Conservation (phyloP, 1,139 yeast genomes). For the Sugiyamaella pinicola region DNA sequence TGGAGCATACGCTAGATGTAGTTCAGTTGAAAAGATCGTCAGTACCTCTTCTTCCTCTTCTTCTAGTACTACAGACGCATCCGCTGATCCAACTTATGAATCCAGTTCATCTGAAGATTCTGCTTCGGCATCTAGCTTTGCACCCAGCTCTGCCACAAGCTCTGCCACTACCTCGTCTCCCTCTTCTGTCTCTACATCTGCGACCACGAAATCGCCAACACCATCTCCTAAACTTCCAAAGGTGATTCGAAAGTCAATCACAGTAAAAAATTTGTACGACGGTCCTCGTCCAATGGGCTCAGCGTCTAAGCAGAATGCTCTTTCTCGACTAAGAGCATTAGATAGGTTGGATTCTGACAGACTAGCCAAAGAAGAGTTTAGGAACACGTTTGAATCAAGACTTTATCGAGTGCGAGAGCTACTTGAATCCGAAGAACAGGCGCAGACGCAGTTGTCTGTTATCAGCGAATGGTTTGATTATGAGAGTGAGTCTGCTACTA, state of each 20-base stretch:
- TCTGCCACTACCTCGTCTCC: slow-evolving; percentile 12
- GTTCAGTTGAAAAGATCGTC: slow-evolving; percentile 20
- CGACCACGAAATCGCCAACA: slow-evolving; percentile 18
- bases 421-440: slow-evolving; percentile 24
- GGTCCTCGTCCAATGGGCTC: slow-evolving; percentile 41
- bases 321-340: slow-evolving; percentile 34
- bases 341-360: slow-evolving; percentile 40
- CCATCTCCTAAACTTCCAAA: slow-evolving; percentile 20
- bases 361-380: slow-evolving; percentile 37
- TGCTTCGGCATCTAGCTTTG: too few species aligned
- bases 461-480: slow-evolving; percentile 79
- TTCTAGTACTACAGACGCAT: neutral
- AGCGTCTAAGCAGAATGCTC: slow-evolving; percentile 36
- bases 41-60: slow-evolving; percentile 1
- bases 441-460: slow-evolving; percentile 46
- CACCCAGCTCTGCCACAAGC: too few species aligned
- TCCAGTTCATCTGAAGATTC: slow-evolving; percentile 15
- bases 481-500: slow-evolving; percentile 60
- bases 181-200: slow-evolving; percentile 15
- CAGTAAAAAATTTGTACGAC: slow-evolving; percentile 29
- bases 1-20: slow-evolving; percentile 26
- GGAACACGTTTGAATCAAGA: slow-evolving; percentile 42
- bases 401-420: slow-evolving; percentile 40
- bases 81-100: neutral
- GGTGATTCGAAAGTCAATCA: slow-evolving; percentile 24